Evolutionary conservation across 208 protist genomes (phyloP).

Genomic region (Acanthamoeba sp.): DNA sequence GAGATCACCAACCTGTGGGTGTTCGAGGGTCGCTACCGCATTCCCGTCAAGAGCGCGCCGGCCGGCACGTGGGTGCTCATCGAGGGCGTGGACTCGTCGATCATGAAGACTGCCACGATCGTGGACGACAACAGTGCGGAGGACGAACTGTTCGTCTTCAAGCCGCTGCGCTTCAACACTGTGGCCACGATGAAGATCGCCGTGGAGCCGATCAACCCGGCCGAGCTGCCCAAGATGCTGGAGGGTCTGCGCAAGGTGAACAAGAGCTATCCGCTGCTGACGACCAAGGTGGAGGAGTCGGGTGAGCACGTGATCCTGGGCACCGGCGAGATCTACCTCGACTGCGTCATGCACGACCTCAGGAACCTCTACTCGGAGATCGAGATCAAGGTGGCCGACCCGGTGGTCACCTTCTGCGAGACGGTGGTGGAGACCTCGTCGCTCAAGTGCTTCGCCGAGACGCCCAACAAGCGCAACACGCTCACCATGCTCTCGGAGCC

Average conservation of each 20-base stretch:
- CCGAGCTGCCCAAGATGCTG: constrained; percentile 95
- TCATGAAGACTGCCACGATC: constrained; percentile 93
- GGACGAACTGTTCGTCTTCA: constrained; percentile 88
- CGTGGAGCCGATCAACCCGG: constrained; percentile 97
- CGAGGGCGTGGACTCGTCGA: constrained; percentile 91
- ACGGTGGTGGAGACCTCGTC: constrained; percentile 96
- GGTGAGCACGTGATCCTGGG: constrained; percentile 98
- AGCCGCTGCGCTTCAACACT: constrained; percentile 89
- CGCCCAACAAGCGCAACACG: constrained; percentile 93
- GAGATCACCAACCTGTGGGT: constrained; percentile 85
- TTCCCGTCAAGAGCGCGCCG: constrained; percentile 85
- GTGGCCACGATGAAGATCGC: constrained; percentile 95
- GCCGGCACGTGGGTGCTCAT: constrained; percentile 94
- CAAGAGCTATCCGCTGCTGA: constrained; percentile 89
- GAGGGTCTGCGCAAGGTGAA: constrained; percentile 94
- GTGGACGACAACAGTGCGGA: not conserved
- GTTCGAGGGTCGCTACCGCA: constrained; percentile 87
- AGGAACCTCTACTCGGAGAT: constrained; percentile 92
- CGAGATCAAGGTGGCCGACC: constrained; percentile 97
- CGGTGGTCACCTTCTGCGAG: constrained; percentile 97
- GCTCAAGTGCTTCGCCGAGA: constrained; percentile 93
- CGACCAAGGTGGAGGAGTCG: constrained; percentile 95
- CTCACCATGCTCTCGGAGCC: constrained; percentile 95
- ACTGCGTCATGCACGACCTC: constrained; percentile 98
- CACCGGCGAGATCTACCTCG: constrained; percentile 99